Percentiles rank a stretch among this genome's conserved stretches.
Conservation (phyloP, 768 basidiomycete genomes). For the Leccinum uliginosum region DNA sequence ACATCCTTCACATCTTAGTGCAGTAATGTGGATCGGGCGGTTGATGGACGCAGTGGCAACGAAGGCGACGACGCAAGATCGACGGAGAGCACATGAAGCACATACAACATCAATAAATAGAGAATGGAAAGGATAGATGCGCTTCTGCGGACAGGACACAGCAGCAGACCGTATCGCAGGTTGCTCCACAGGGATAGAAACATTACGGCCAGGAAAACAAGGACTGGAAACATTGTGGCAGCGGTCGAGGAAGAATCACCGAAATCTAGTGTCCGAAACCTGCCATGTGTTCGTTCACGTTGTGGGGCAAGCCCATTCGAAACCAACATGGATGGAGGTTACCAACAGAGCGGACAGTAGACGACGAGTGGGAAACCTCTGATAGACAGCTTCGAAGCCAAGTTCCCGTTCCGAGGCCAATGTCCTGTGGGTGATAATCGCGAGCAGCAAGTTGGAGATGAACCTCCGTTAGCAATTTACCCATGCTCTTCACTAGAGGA, state of each 20-base stretch:
- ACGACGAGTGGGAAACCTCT: slow-evolving; percentile 17
- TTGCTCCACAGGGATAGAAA: slow-evolving; percentile 20
- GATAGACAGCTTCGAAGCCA: slow-evolving; percentile 13
- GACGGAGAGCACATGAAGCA: slow-evolving; percentile 28
- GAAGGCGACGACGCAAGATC: slow-evolving; percentile 8
- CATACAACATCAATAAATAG: slow-evolving; percentile 32
- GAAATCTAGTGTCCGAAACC: slow-evolving; percentile 23
- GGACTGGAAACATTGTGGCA: slow-evolving; percentile 19
- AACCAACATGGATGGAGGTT: slow-evolving; percentile 20
- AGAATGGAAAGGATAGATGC: slow-evolving; percentile 27
- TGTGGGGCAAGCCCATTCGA: slow-evolving; percentile 19
- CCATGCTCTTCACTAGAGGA: slow-evolving; percentile 18
- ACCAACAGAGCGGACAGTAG: slow-evolving; percentile 21
- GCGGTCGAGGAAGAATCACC: slow-evolving; percentile 21
- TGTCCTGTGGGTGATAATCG: slow-evolving; percentile 25
- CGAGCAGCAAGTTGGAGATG: slow-evolving; percentile 19
- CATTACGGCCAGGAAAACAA: slow-evolving; percentile 23
- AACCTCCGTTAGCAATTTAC: slow-evolving; percentile 20
- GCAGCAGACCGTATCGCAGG: slow-evolving; percentile 12
- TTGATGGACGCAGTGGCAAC: slow-evolving; percentile 22
- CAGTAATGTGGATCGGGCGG: slow-evolving; percentile 29
- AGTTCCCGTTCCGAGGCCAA: slow-evolving; percentile 20
- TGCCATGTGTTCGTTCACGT: slow-evolving; percentile 19
- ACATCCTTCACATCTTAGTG: slow-evolving; percentile 96
- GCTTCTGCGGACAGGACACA: slow-evolving; percentile 29